Percentiles rank a stretch among this genome's conserved stretches.
These are phyloP conservation scores for Cryptococcus sp. DNA, from an alignment of 1,284 basidiomycete genomes.

Conservation along the genomic window DNA sequence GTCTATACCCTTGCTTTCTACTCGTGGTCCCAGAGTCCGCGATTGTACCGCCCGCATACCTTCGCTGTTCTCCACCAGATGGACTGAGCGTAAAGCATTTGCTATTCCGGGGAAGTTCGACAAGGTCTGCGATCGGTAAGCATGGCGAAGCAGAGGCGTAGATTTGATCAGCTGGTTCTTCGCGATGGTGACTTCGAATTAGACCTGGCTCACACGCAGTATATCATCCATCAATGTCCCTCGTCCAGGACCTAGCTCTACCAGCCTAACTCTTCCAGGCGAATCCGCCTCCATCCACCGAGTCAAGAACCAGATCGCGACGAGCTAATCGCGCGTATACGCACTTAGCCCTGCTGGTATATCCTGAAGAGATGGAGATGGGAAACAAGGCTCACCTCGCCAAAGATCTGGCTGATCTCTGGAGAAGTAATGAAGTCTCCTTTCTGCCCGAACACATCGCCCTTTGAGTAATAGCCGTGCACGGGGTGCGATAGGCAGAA, in stretches of 20 bases:
- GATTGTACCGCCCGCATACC: constrained; percentile 69
- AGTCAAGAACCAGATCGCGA: constrained; percentile 82
- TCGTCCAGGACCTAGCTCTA: constrained; percentile 92
- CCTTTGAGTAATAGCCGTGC: constrained; percentile 82
- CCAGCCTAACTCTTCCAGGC: constrained; percentile 64
- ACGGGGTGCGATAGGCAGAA: constrained; percentile 83
- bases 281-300: constrained; percentile 69
- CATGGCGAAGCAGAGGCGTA: neutral
- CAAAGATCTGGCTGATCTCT: constrained; percentile 95
- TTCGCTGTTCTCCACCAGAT: constrained; percentile 78
- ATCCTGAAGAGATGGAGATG: neutral
- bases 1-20: constrained; percentile 38
- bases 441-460: constrained; percentile 76
- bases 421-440: constrained; percentile 98
- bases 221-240: constrained; percentile 92
- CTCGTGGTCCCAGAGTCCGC: constrained; percentile 56
- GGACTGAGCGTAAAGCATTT: constrained; percentile 62
- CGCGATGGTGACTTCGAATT: neutral
- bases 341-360: neutral
- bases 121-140: constrained; percentile 36
- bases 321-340: constrained; percentile 61
- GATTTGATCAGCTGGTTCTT: neutral
- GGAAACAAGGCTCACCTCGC: constrained; percentile 69
- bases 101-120: constrained; percentile 59
- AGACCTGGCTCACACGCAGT: constrained; percentile 64